These are phyloP conservation scores for Exidia glandulosa DNA, from an alignment of 768 basidiomycete species.

Conservation along the genomic window DNA sequence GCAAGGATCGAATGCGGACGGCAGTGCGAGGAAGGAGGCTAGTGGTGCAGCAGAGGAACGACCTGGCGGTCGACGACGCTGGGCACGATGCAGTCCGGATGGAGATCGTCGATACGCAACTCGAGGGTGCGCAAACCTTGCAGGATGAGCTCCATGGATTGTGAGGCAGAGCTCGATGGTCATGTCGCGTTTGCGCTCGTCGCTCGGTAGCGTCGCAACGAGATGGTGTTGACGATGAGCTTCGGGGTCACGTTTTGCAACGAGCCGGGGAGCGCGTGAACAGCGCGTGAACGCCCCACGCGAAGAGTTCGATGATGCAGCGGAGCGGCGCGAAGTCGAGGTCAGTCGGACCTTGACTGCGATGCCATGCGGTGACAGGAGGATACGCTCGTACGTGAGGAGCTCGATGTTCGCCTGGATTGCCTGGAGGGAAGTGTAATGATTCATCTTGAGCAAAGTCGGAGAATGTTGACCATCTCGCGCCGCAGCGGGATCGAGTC, in stretches of 20 bases:
- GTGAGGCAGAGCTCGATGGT: slow-evolving; percentile 96
- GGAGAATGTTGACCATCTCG: slow-evolving; percentile 87
- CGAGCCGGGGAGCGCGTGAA: slow-evolving; percentile 60
- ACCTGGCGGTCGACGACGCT: slow-evolving; percentile 97
- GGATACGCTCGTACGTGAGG: slow-evolving; percentile 79
- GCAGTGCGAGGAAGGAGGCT: slow-evolving; percentile 76
- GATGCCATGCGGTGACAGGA: slow-evolving; percentile 77
- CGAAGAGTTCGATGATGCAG: slow-evolving; percentile 73
- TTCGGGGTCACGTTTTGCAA: slow-evolving; percentile 74
- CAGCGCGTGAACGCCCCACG: slow-evolving; percentile 86
- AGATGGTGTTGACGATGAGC: slow-evolving; percentile 72
- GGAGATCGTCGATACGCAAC: slow-evolving; percentile 95
- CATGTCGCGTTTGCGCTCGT: slow-evolving; percentile 59
- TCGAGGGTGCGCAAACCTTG: slow-evolving; percentile 95
- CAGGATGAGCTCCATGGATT: slow-evolving; percentile 85
- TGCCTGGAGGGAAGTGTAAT: slow-evolving; percentile 71
- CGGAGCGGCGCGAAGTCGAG: slow-evolving; percentile 67
- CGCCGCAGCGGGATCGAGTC: slow-evolving; percentile 54
- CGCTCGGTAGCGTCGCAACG: slow-evolving; percentile 62
- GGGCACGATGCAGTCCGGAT: slow-evolving; percentile 93
- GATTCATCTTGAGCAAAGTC: slow-evolving; percentile 71
- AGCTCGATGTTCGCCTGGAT: slow-evolving; percentile 77
- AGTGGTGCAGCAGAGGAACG: slow-evolving; percentile 81
- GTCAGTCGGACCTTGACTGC: slow-evolving; percentile 71
- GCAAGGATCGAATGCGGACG: slow-evolving; percentile 91